These are phyloP conservation scores for Zymoseptoria tritici DNA, from an alignment of 2,329 filamentous ascomycete species.

Conservation along the genomic window DNA sequence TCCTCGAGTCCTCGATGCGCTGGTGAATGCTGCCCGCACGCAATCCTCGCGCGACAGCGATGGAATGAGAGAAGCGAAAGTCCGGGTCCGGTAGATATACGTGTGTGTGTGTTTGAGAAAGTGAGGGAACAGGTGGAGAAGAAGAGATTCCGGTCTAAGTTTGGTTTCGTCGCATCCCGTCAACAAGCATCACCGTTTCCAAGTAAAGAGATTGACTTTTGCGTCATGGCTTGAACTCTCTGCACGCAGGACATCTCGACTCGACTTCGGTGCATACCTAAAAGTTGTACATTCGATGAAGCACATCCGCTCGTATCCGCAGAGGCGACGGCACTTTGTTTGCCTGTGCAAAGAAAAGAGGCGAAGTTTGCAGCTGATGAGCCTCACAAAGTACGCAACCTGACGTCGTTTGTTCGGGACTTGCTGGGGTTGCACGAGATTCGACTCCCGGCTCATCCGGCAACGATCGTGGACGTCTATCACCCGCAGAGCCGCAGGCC, in stretches of 20 bases:
- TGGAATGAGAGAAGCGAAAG: background rate
- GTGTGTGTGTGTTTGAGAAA: background rate
- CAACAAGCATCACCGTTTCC: background rate
- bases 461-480: background rate
- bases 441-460: background rate
- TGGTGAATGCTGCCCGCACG: background rate
- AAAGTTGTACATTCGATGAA: too few species aligned
- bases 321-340: background rate
- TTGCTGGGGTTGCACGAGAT: background rate
- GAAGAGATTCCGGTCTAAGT: background rate
- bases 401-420: background rate
- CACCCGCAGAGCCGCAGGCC: background rate
- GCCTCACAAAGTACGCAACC: background rate
- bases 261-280: too few species aligned
- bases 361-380: background rate
- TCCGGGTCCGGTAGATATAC: background rate
- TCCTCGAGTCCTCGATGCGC: background rate
- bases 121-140: background rate
- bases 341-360: background rate
- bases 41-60: background rate
- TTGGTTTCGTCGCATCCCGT: background rate
- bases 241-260: background rate
- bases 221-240: background rate
- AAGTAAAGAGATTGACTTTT: background rate
- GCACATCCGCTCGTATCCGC: background rate